Evolutionary conservation across 2,329 filamentous ascomycete species (phyloP), one percentile per base, ranked within the genome.

Genomic region (Annulohypoxylon truncatum): DNA sequence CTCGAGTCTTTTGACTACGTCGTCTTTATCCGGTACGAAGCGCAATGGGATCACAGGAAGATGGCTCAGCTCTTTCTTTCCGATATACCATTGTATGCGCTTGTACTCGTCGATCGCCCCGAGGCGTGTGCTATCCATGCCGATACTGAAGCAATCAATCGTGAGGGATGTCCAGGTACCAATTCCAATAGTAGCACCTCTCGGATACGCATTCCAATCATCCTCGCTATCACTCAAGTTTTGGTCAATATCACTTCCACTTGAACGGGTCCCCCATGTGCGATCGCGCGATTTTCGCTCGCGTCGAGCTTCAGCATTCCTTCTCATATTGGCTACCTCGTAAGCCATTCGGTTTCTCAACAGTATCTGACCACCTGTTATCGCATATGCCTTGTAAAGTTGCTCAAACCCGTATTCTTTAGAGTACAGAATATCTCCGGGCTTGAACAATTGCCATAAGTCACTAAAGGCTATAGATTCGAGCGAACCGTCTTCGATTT

Each of bases 101-200:
- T 50, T 63, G 24, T 31, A 57, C 13, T 33, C 31, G 10, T 51
- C 44, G 18, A 63, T 35, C 9, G 60, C 35, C 1, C 60, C 60
- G 1, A 63, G 13, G n/a, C 35, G 40, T 12, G 52, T 42, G 22
- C 60, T 35, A 12, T 63, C 60, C 20, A 56, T 56, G n/a, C 44
- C 60, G 20, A 63, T 57, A 15, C 50, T 53, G 44, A 44, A 63
- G 22, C 60, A 63, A n/a, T 63, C 60, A 12, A 63, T 44, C 9
- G 60, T 63, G n/a, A 63, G 33, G 6, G 60, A 24, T 12, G 46
- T 52, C 52, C 60, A 63, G 15, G 52, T 63, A 8, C 59, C 59
- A 4, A 44, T 24, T 28, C 60, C 60, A 8, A 51, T 51, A 24
- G 44, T 46, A 9, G 33, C 46, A 28, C 46, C 52, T n/a, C 47